Conservation (phyloP, 805 yeast species). For the Alloascoidea hylecoeti region DNA sequence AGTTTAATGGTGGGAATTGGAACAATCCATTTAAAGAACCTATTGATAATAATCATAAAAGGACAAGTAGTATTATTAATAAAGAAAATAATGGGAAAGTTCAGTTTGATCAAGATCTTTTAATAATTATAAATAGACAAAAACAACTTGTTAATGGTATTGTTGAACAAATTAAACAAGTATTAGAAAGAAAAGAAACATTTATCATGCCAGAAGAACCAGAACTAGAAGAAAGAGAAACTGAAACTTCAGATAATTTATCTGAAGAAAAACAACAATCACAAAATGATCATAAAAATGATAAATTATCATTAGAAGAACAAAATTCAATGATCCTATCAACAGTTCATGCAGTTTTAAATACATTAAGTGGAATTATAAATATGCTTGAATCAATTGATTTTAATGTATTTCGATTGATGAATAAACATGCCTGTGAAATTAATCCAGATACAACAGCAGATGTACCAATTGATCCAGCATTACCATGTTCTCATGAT, state of each 20-base stretch:
- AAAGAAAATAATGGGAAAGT: background rate
- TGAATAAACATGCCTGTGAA: background rate
- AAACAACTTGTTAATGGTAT: conserved; percentile 1
- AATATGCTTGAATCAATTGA: background rate
- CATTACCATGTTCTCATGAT: no score
- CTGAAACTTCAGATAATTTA: conserved; percentile 13
- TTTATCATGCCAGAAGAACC: no score
- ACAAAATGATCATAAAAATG: conserved; percentile 4
- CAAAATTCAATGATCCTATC: conserved; percentile 41
- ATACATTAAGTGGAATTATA: conserved; percentile 1
- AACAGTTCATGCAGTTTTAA: conserved; percentile 23
- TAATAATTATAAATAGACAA: background rate
- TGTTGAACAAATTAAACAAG: conserved; percentile 22
- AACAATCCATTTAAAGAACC: background rate
- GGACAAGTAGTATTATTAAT: no score
- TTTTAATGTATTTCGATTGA: background rate
- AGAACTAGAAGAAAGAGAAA: no score
- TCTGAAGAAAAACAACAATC: conserved; percentile 14
- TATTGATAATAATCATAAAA: no score
- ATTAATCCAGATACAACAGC: background rate
- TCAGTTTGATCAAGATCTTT: background rate
- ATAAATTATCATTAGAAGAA: conserved; percentile 14
- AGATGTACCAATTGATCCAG: background rate
- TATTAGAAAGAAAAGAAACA: conserved; percentile 17
- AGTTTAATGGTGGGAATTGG: background rate